Evolutionary conservation across 805 yeast genomes (phyloP).

Genomic region (Candida coquimbonensis): DNA sequence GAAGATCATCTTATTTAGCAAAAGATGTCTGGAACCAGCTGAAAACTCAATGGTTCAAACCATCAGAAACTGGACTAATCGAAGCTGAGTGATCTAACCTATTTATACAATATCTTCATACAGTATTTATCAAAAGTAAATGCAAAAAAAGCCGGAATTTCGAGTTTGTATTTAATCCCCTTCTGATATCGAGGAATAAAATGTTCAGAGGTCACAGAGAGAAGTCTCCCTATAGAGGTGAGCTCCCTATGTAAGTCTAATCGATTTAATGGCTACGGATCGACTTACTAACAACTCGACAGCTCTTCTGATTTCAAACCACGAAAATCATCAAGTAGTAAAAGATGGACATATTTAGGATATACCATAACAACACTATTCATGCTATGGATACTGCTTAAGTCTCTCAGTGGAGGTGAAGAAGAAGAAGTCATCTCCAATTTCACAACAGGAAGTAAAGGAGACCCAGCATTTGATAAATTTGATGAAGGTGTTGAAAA

Average conservation of each 20-base stretch:
- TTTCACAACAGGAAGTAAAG: slow-evolving; percentile 22
- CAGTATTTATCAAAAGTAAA: too few relatives aligned
- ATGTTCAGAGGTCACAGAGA: slow-evolving; percentile 18
- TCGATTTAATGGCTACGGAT: neutral
- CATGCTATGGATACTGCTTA: neutral
- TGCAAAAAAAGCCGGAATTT: neutral
- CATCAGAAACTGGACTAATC: slow-evolving; percentile 36
- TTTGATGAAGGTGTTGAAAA: slow-evolving; percentile 33
- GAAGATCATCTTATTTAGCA: slow-evolving; percentile 46
- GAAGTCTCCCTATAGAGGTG: slow-evolving; percentile 35
- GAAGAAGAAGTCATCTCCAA: neutral
- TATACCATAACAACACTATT: neutral
- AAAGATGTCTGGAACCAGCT: slow-evolving; percentile 59
- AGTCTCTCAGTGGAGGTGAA: neutral
- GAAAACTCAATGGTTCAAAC: slow-evolving; percentile 60
- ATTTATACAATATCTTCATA: too few relatives aligned
- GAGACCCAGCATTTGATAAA: slow-evolving; percentile 25
- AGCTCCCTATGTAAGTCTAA: slow-evolving; percentile 38
- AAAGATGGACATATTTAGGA: neutral
- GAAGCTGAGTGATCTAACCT: neutral
- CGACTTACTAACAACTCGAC: neutral
- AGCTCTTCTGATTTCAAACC: slow-evolving; percentile 28
- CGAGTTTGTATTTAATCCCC: neutral
- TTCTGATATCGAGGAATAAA: neutral
- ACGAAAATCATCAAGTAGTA: slow-evolving; percentile 3